Evolutionary conservation across 108 stramenopile species (phyloP), one percentile per base, ranked within the genome.

Genomic region (Poteriospumella lacustris): DNA sequence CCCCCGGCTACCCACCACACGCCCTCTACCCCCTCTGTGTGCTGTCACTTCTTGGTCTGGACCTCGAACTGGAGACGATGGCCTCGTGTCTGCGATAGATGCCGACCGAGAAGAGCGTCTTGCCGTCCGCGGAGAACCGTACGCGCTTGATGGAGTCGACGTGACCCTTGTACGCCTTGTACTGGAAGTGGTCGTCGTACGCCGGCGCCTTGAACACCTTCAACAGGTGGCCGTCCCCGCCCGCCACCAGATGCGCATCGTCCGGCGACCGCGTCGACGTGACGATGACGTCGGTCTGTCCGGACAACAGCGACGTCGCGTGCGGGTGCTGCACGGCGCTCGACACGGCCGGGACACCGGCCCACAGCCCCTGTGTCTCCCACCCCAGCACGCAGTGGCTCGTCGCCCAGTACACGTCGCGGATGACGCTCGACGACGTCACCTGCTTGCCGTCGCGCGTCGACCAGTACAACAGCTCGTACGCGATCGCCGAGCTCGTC

Each of bases 401-500:
- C 24, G 59, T 59, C 19, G 59, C 24, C 77, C 77, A 78, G 19
- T 33, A 1, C 40, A n/a, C 77, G 43, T 78, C 77, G 28, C 77
- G 3, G 3, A 78, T 1, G 3, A 36, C 36, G 15, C 33, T 62
- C 26, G 76, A 24, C 3, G 60, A 64, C 28, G 36, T 24, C 28
- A 64, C 24, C 44, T 67, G 70, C 83, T 86, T 81, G 28, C 87
- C 89, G 41, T 77, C 86, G 43, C 85, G 87, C 26, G 85, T 82
- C 76, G 89, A 86, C 86, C 89, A 92, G 75, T 86, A 91, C 44
- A 91, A 79, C 3, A 88, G 82, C 69, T 92, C 90, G 0, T 87
- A 86, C 9, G 44, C 79, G 36, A 42, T 68, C 59, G 75, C 78
- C 24, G 24, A 56, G 15, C 15, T 19, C 24, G 24, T 19, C 24